phyloP scores from a whole-genome alignment of 345 rosid genomes.

The Sonneratia alba region DNA sequence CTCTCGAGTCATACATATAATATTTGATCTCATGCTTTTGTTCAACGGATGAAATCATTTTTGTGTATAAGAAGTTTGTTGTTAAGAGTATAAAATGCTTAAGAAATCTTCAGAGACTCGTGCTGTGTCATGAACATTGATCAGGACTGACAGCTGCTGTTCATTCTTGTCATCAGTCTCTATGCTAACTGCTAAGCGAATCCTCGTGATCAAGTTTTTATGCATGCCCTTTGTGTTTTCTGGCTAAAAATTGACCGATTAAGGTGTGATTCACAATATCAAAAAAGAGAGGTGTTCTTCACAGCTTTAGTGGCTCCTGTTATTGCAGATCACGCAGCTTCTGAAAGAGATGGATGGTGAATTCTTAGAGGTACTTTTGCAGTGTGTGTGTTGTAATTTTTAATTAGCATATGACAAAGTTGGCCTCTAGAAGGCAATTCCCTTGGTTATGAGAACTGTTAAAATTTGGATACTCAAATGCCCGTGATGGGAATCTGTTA shows the following conservation, averaged over 20 bases:
- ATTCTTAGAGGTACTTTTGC: slow-evolving; percentile 53
- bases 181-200: background rate
- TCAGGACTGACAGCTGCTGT: background rate
- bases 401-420: no score
- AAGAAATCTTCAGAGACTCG: background rate
- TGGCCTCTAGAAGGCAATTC: background rate
- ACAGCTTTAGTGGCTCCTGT: background rate
- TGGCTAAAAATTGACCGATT: no score
- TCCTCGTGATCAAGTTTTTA: background rate
- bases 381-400: background rate
- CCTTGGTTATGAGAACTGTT: background rate
- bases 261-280: background rate
- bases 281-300: background rate
- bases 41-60: background rate
- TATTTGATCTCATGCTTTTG: background rate
- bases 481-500: background rate
- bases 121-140: no score
- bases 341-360: slow-evolving; percentile 73
- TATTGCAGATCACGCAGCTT: slow-evolving; percentile 51
- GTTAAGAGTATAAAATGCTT: background rate
- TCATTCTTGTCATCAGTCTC: background rate
- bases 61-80: background rate
- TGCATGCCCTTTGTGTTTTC: no score
- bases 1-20: background rate
- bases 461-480: background rate